phyloP scores from a whole-genome alignment of 2,329 filamentous ascomycete species.

The Beauveria rudraprayagi region DNA sequence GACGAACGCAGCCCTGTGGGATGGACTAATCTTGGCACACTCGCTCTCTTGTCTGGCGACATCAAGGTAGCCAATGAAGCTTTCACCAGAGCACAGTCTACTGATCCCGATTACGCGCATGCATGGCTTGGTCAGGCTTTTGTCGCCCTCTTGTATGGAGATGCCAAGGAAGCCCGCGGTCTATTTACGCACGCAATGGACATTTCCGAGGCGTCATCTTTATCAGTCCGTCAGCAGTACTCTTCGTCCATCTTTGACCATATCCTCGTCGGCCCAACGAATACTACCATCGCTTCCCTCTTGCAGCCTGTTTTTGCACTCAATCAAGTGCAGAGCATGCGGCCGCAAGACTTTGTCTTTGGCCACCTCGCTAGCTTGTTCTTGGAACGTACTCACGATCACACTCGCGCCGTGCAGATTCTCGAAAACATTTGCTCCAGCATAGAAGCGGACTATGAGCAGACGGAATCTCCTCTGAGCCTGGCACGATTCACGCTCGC shows the following conservation, averaged over 20 bases:
- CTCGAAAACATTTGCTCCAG: conserved; percentile 59
- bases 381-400: conserved; percentile 70
- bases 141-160: conserved; percentile 68
- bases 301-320: conserved; percentile 86
- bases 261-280: conserved; percentile 50
- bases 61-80: conserved; percentile 78
- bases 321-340: conserved; percentile 67
- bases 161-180: conserved; percentile 67
- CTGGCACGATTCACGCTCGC: conserved; percentile 73
- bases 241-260: conserved; percentile 76
- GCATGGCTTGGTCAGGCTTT: conserved; percentile 93
- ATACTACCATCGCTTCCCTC: conserved; percentile 49
- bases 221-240: conserved; percentile 70
- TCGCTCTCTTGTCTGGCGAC: conserved; percentile 81
- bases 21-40: conserved; percentile 85
- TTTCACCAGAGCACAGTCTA: conserved; percentile 85
- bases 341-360: conserved; percentile 61
- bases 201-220: conserved; percentile 70
- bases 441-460: conserved; percentile 77
- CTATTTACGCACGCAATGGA: conserved; percentile 94
- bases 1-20: conserved; percentile 78
- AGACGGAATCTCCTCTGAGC: conserved; percentile 65
- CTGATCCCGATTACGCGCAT: conserved; percentile 85
- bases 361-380: conserved; percentile 74
- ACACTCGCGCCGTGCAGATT: conserved; percentile 51